phyloP scores from a whole-genome alignment of 495 filamentous ascomycete species.

The Astrothelium macrocarpum region DNA sequence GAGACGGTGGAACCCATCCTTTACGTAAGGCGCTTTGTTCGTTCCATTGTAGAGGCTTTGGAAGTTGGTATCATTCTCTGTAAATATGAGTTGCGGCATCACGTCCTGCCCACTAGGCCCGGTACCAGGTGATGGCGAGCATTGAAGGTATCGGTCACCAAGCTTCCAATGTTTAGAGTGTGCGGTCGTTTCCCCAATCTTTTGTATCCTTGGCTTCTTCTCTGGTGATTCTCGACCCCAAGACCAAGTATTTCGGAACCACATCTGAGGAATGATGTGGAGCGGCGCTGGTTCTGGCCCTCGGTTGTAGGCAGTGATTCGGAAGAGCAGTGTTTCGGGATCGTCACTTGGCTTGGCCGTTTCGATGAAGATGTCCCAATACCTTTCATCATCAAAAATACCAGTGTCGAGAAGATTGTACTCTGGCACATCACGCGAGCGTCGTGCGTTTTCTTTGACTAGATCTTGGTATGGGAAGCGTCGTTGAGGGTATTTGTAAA shows the following conservation, averaged over 20 bases:
- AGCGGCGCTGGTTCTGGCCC: conserved; percentile 81
- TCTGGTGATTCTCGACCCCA: conserved; percentile 69
- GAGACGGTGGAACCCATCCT: conserved; percentile 85
- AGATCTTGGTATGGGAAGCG: conserved; percentile 87
- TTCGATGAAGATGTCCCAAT: conserved; percentile 97
- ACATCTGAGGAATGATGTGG: conserved; percentile 89
- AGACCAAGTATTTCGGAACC: conserved; percentile 95
- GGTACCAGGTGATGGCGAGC: conserved; percentile 82
- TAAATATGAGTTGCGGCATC: conserved; percentile 74
- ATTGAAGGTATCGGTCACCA: conserved; percentile 71
- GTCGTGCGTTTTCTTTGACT: conserved; percentile 68
- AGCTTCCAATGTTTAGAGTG: conserved; percentile 66
- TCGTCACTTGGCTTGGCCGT: conserved; percentile 86
- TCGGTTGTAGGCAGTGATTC: conserved; percentile 91
- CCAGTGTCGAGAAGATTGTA: conserved; percentile 89
- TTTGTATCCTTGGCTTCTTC: conserved; percentile 65
- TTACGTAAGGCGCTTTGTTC: conserved; percentile 76
- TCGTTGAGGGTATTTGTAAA: conserved; percentile 93
- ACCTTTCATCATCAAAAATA: conserved; percentile 81
- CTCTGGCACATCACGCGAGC: conserved; percentile 64
- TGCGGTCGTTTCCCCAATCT: conserved; percentile 52
- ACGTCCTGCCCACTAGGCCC: conserved; percentile 71
- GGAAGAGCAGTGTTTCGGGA: conserved; percentile 84
- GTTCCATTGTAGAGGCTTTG: conserved; percentile 58
- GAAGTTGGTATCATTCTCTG: conserved; percentile 90